Evolutionary conservation across 352 stramenopile species (phyloP), one percentile per base, ranked within the genome.

Genomic region (Phytopythium montanum): DNA sequence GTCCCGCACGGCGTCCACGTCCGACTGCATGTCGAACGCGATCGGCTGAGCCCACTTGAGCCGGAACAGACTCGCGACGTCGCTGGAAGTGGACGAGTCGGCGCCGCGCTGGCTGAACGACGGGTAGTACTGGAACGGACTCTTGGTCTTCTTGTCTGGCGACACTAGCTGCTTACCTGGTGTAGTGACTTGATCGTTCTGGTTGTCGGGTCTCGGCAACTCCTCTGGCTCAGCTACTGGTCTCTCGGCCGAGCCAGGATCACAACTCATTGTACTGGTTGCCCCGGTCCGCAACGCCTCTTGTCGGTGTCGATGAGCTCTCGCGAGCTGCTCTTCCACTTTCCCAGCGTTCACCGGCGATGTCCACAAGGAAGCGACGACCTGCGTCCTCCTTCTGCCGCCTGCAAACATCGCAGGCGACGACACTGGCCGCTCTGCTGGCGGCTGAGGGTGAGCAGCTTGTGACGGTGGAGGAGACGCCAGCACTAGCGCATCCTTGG

Each of bases 11-110:
- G 54, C 25, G 3, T 65, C 61, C 3, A 73, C 60, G 25, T 69
- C 44, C 3, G 61, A 59, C 16, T 70, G 60, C 72, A 81, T 76
- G 5, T 63, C 56, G 48, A 81, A 81, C 23, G 66, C 66, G 23
- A 81, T 81, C 29, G 72, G 72, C 38, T 78, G 66, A 5, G 63
- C 64, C 50, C 61, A 78, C 34, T 76, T 77, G 28, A 81, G 46
- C 0, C 69, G 66, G 44, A 81, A 70, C 26, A 59, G 41, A 18
- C 73, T 56, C 7, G 66, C 14, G 33, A 69, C 25, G 31, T 61
- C 28, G 58, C 38, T 18, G 23, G 33, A 4, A 10, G 16, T 38
- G 16, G 56, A 34, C 33, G 34, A 42, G 26, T 25, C 42, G 31
- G 31, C 38, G 64, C 0, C 33, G 33, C 33, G 33, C 34, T 14